These are phyloP conservation scores for Zancudomyces culisetae DNA, from an alignment of 371 early-diverging fungal genomes.

Conservation along the genomic window DNA sequence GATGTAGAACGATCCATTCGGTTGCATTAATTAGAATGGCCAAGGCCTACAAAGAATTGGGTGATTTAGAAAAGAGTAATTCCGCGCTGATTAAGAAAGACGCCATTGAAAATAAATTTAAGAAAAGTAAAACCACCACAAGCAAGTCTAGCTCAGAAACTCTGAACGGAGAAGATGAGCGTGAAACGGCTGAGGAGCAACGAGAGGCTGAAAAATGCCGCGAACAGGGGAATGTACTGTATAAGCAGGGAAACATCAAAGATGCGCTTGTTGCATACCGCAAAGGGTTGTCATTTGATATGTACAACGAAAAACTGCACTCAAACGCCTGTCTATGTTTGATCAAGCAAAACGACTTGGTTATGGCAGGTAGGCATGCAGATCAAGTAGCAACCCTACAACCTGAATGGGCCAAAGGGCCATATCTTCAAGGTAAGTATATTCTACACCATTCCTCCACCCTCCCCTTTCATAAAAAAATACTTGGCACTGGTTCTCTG, in stretches of 20 bases:
- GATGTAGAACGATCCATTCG: conserved; percentile 24
- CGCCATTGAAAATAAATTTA: conserved; percentile 18
- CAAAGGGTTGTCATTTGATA: conserved; percentile 18
- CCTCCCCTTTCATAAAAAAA: neutral
- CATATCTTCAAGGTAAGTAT: conserved; percentile 8
- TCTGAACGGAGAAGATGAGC: neutral
- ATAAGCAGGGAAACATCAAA: conserved; percentile 18
- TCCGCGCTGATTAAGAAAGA: conserved; percentile 23
- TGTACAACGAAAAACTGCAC: conserved; percentile 21
- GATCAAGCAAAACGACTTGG: conserved; percentile 17
- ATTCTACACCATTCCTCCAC: neutral
- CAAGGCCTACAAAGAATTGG: conserved; percentile 24
- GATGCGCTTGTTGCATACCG: conserved; percentile 16
- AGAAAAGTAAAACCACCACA: neutral
- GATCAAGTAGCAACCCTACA: conserved; percentile 23
- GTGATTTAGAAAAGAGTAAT: conserved; percentile 19
- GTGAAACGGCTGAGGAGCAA: conserved; percentile 6
- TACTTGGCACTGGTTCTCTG: neutral
- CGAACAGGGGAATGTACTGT: conserved; percentile 22
- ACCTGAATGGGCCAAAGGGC: conserved; percentile 23
- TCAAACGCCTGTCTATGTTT: conserved; percentile 23
- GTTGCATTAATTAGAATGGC: conserved; percentile 24
- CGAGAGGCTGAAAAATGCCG: conserved; percentile 18
- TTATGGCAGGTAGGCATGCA: conserved; percentile 23
- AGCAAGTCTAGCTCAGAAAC: conserved; percentile 4